Base-by-base conservation (phyloP, 345 rosid species). In the Arabis alpina region DNA sequence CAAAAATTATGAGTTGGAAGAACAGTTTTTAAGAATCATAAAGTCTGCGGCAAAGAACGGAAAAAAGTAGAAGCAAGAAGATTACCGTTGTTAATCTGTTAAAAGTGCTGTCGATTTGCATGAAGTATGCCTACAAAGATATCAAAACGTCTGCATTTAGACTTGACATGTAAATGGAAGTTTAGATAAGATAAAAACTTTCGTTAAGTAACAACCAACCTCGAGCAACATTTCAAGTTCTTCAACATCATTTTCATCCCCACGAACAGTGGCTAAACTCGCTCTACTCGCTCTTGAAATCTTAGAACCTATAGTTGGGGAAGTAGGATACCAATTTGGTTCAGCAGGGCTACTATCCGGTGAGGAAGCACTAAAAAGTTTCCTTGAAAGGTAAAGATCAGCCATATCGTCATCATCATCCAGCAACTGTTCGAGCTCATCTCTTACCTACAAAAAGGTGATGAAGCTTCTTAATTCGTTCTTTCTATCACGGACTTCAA, bases 341-440 rank as follows among this genome's bases (percentile, higher is more conserved):
- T 74, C 91, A 74, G 89, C 92, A 39, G 88, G 83, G 49, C 80
- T 89, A 81, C 93, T 91, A 52, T 57, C 54, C 48, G 96, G 96
- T 25, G 98, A 84, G 59, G 84, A 79, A 57, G 87, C 74, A 50
- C 87, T 81, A 32, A 82, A 86, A 72, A 88, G 72, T 79, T 94
- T 94, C 77, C 98, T 89, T 30, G 99, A 89, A 76, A 94, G 80
- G 83, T 89, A 94, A 39, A 94, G 90, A 70, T 94, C 97, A 52
- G 97, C 96, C 99, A 94, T 94, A 71, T 94, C 99, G 72, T 92
- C 99, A 32, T 95, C 99, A 75, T 94, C 98, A 84, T 91, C 98
- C 75, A 94, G 83, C 50, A 91, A 80, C 45, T 91, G 98, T 73
- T 89, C 98, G 52, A 94, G 98, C 69, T 91, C 98, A 82, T 91